These are phyloP conservation scores for Leccinum longicurvipes DNA, from an alignment of 768 basidiomycete species.

Conservation along the genomic window DNA sequence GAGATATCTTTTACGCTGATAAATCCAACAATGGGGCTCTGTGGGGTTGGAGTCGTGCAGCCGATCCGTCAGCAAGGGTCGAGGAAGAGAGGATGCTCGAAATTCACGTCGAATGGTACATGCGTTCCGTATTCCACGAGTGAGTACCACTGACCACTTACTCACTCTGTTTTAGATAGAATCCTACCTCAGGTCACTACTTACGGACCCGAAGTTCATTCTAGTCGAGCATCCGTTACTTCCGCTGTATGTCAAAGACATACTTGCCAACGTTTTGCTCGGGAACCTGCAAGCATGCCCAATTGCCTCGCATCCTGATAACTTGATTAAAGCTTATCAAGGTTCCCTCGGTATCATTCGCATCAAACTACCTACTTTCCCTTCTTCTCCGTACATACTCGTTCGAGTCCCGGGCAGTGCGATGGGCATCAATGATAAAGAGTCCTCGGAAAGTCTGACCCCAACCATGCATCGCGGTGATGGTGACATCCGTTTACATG, in stretches of 20 bases:
- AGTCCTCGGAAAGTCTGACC: too few relatives aligned
- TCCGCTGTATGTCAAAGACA: constrained; percentile 84
- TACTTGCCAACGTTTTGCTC: constrained; percentile 81
- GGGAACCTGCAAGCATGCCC: constrained; percentile 75
- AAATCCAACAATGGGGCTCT: constrained; percentile 41
- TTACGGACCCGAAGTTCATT: constrained; percentile 94
- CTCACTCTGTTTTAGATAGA: constrained; percentile 10
- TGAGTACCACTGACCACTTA: constrained; percentile 36
- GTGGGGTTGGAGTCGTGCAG: constrained; percentile 60
- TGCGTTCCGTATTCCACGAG: constrained; percentile 84
- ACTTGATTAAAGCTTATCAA: constrained; percentile 28
- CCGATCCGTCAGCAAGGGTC: constrained; percentile 51
- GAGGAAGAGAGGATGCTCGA: constrained; percentile 77
- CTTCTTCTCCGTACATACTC: constrained; percentile 58
- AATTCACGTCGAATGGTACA: constrained; percentile 59
- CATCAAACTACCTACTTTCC: constrained; percentile 81
- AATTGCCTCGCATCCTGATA: neutral
- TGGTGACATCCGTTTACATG: too few relatives aligned
- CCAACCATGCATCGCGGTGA: too few relatives aligned
- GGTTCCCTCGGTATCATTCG: constrained; percentile 95
- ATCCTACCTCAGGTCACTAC: constrained; percentile 61
- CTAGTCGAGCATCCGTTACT: constrained; percentile 87
- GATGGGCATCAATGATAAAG: constrained; percentile 4
- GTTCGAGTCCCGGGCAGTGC: constrained; percentile 17
- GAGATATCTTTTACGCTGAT: constrained; percentile 77